Conservation (phyloP, 2,329 filamentous ascomycete genomes). For the Colletotrichum liriopes region DNA sequence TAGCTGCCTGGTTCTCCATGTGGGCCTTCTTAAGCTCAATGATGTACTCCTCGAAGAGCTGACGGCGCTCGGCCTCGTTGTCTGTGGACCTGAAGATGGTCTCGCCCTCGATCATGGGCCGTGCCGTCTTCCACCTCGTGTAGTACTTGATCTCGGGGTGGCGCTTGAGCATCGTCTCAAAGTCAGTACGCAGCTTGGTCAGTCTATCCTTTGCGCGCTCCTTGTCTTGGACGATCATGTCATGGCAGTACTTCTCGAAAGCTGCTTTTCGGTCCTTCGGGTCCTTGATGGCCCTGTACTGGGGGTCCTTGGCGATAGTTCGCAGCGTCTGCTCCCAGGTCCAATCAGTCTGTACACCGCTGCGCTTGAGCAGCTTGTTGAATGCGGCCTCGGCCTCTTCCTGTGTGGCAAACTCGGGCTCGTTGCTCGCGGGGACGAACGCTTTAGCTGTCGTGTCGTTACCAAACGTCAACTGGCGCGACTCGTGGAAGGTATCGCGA, state of each 20-base stretch:
- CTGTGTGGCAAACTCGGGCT: slow-evolving; percentile 83
- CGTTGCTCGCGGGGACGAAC: slow-evolving; percentile 75
- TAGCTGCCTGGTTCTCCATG: slow-evolving; percentile 79
- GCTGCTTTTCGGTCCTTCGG: slow-evolving; percentile 90
- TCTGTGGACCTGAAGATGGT: slow-evolving; percentile 94
- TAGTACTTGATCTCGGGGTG: slow-evolving; percentile 98
- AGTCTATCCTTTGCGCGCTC: slow-evolving; percentile 94
- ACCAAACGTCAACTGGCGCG: slow-evolving; percentile 71
- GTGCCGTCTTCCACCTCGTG: slow-evolving; percentile 96
- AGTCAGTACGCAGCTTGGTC: slow-evolving; percentile 92
- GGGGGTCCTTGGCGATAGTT: slow-evolving; percentile 88
- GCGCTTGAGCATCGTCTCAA: slow-evolving; percentile 94
- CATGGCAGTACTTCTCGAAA: slow-evolving; percentile 95
- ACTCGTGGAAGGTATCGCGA: slow-evolving; percentile 63
- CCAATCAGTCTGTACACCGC: slow-evolving; percentile 92
- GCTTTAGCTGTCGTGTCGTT: slow-evolving; percentile 70
- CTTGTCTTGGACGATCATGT: slow-evolving; percentile 93
- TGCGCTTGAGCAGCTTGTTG: slow-evolving; percentile 87
- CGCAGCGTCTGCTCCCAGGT: slow-evolving; percentile 92
- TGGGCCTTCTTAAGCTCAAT: slow-evolving; percentile 86
- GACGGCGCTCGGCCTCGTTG: slow-evolving; percentile 87
- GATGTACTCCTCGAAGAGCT: slow-evolving; percentile 95
- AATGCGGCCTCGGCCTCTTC: slow-evolving; percentile 97
- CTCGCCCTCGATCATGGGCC: slow-evolving; percentile 94
- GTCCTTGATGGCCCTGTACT: slow-evolving; percentile 94